Percentiles rank a stretch among this genome's conserved stretches.
Evolutionary conservation across 495 filamentous ascomycete genomes (phyloP).

Genomic region (Annulohypoxylon stygium): DNA sequence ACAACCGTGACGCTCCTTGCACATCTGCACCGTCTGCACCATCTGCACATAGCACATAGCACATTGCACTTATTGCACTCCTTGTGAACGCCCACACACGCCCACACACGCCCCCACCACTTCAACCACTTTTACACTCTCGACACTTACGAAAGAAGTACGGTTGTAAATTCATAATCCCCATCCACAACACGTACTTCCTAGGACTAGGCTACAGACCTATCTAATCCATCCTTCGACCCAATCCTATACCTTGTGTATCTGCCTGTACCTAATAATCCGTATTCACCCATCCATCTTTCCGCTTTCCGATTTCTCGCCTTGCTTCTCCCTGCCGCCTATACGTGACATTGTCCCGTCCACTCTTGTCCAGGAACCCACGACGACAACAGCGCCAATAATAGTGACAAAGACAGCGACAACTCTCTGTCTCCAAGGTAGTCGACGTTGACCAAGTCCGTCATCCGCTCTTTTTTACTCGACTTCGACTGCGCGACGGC

Average conservation of each 20-base stretch:
- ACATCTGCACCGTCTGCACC: background rate
- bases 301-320: constrained; percentile 5
- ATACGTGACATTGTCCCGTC: background rate
- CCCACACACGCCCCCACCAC: constrained; percentile 20
- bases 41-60: background rate
- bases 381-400: background rate
- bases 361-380: background rate
- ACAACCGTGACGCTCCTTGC: background rate
- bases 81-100: background rate
- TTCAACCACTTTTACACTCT: constrained; percentile 23
- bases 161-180: constrained; percentile 39
- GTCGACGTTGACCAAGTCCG: constrained; percentile 30
- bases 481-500: constrained; percentile 33
- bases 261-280: constrained; percentile 36
- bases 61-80: constrained; percentile 4
- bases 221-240: constrained; percentile 14
- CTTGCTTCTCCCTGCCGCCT: constrained; percentile 9
- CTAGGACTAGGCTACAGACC: constrained; percentile 12
- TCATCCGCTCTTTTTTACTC: constrained; percentile 36
- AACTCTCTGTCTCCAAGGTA: constrained; percentile 1
- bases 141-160: constrained; percentile 23
- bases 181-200: constrained; percentile 18
- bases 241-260: constrained; percentile 15
- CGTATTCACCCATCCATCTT: constrained; percentile 27
- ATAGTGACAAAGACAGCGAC: background rate